Evolutionary conservation across 768 basidiomycete genomes (phyloP), one percentile per base, ranked within the genome.

Genomic region (Mycena latifolia): DNA sequence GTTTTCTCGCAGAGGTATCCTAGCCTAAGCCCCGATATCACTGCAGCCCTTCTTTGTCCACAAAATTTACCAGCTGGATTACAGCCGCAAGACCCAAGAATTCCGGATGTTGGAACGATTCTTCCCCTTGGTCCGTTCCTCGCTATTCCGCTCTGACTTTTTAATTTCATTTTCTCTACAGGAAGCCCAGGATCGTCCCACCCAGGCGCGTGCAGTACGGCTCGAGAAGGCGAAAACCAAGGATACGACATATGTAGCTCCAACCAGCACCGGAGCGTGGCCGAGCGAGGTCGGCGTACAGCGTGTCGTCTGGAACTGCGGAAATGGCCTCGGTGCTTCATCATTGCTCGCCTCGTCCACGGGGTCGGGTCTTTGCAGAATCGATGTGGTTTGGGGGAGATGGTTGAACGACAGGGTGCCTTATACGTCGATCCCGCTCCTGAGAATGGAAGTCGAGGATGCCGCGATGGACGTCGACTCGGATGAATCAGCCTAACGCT

Each of bases 51-150:
- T 92, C 72, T 88, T 94, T 67, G 82, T 89, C 18, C 90, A 93
- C 75, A 90, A 88, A 76, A 83, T 97, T 20, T 98, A 88, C 72
- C 92, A 93, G 73, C 84, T 99, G 56, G 97, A 99, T 77, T 95
- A 93, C 72, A 95, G 89, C 70, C 88, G 91, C 43, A 86, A 84
- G 9, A 87, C 86, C 0, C 87, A 88, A 24, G 88, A 93, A 64
- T 95, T 87, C 74, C 84, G 96, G 25, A 94, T 98, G 90, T 78
- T 96, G n/a, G 97, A 99, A 63, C 86, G 88, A 25, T 89, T 96
- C 71, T 76, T 92, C 8, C 94, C 96, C 3, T 87, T 89, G 78
- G 95, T 89, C 54, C 41, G 67, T 69, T 43, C 20, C n/a, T 35
- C 9, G 31, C 2, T 5, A 25, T 53, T 25, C 35, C 18, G 6